phyloP scores from a whole-genome alignment of 306 rosid species.

The Cucurbita moschata region DNA sequence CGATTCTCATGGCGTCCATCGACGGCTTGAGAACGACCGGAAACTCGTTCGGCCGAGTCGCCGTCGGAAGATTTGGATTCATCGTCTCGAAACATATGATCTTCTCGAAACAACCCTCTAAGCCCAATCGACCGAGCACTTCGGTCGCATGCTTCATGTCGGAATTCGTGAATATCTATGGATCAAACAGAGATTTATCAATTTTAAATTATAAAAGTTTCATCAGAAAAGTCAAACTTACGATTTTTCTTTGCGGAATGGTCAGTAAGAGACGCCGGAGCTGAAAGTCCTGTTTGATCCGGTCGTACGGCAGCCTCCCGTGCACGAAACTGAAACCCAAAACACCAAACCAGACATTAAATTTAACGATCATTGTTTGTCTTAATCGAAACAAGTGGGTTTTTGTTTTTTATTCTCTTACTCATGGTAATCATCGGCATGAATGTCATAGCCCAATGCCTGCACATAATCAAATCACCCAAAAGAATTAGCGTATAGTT shows the following conservation, averaged over 20 bases:
- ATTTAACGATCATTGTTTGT: background rate
- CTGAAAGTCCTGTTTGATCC: slow-evolving; percentile 46
- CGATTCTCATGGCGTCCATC: slow-evolving; percentile 44
- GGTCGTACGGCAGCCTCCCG: slow-evolving; percentile 76
- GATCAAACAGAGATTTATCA: background rate
- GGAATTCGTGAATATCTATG: slow-evolving; percentile 71
- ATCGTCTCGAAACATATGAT: slow-evolving; percentile 76
- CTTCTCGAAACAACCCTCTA: slow-evolving; percentile 52
- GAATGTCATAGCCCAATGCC: slow-evolving; percentile 61
- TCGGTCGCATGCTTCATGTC: slow-evolving; percentile 58
- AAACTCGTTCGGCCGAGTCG: slow-evolving; percentile 50
- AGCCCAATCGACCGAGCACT: slow-evolving; percentile 40
- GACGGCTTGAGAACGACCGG: slow-evolving; percentile 78
- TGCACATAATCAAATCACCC: background rate
- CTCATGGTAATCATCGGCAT: slow-evolving; percentile 75
- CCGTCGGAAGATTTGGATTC: slow-evolving; percentile 52
- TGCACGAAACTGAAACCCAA: slow-evolving; percentile 47
- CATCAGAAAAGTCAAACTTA: background rate
- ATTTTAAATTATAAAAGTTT: background rate
- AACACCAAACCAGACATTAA: too few relatives aligned
- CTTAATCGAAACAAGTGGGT: background rate
- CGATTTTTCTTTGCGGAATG: slow-evolving; percentile 58
- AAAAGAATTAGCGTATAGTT: background rate
- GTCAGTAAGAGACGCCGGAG: slow-evolving; percentile 42
- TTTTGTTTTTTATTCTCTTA: background rate